These are phyloP conservation scores for Blastocystis sp. DNA, from an alignment of 352 stramenopile genomes.

Conservation along the genomic window DNA sequence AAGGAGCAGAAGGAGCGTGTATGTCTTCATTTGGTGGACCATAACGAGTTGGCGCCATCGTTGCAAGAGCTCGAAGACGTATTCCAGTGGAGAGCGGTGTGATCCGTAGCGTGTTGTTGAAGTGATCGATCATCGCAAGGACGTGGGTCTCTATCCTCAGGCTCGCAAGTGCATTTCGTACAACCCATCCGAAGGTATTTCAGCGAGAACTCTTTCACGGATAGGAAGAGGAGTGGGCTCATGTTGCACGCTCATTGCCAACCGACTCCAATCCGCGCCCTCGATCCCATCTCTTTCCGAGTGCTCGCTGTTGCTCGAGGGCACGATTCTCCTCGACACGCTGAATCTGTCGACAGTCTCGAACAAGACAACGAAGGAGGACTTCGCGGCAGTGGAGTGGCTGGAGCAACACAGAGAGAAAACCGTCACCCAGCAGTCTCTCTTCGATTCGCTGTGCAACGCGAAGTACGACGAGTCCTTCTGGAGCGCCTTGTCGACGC, in stretches of 20 bases:
- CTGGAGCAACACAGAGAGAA: neutral
- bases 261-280: neutral
- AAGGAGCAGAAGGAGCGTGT: constrained; percentile 15
- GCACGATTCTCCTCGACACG: constrained; percentile 44
- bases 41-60: constrained; percentile 11
- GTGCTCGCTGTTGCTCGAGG: neutral
- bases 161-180: neutral
- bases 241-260: constrained; percentile 33
- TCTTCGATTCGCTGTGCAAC: neutral
- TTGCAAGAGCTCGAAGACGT: constrained; percentile 6
- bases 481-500: neutral
- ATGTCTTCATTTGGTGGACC: constrained; percentile 41
- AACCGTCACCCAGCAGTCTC: neutral
- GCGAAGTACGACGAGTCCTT: constrained; percentile 32
- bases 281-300: neutral
- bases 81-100: neutral
- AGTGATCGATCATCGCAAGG: constrained; percentile 61
- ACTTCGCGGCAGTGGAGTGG: neutral
- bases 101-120: constrained; percentile 5
- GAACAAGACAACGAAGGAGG: constrained; percentile 29
- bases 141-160: constrained; percentile 27
- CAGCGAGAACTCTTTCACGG: neutral
- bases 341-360: constrained; percentile 27
- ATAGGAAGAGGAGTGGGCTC: constrained; percentile 51
- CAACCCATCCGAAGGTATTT: neutral